A percentile compares a stretch with the other conserved stretches of the same genome.
Evolutionary conservation across 371 early-diverging fungal genomes (phyloP).

Genomic region (Sporodiniella umbellata): DNA sequence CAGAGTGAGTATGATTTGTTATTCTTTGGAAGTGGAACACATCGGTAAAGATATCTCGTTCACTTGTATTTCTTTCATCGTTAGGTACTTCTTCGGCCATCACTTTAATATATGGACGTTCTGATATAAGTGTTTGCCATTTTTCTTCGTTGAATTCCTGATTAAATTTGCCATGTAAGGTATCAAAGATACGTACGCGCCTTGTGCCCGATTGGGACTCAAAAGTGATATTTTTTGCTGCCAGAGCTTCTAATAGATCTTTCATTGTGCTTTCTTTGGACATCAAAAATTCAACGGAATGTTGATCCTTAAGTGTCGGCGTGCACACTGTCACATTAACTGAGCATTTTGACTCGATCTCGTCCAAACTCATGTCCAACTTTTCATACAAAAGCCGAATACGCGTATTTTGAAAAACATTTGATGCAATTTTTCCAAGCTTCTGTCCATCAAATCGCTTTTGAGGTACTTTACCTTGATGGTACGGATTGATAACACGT

Average conservation of each 20-base stretch:
- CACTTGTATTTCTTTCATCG: constrained; percentile 50
- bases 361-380: constrained; percentile 72
- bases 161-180: constrained; percentile 15
- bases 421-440: constrained; percentile 18
- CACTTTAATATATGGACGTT: constrained; percentile 8
- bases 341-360: constrained; percentile 76
- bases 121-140: constrained; percentile 9
- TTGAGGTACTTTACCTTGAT: constrained; percentile 7
- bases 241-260: constrained; percentile 19
- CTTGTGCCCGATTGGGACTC: constrained; percentile 4
- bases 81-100: constrained; percentile 51
- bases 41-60: constrained; percentile 45
- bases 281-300: constrained; percentile 30
- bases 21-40: constrained; percentile 80
- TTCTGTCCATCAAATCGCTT: constrained; percentile 23
- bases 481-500: constrained; percentile 24
- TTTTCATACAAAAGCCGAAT: constrained; percentile 72
- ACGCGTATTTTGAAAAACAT: background rate
- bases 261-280: constrained; percentile 22
- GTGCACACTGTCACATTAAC: constrained; percentile 60
- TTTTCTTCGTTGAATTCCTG: constrained; percentile 10
- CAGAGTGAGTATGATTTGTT: constrained; percentile 64
- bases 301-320: constrained; percentile 27
- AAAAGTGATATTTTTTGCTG: constrained; percentile 14
- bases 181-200: constrained; percentile 18